Evolutionary conservation across 805 yeast species (phyloP), one percentile per base, ranked within the genome.

Genomic region (Blastobotrys robertii): DNA sequence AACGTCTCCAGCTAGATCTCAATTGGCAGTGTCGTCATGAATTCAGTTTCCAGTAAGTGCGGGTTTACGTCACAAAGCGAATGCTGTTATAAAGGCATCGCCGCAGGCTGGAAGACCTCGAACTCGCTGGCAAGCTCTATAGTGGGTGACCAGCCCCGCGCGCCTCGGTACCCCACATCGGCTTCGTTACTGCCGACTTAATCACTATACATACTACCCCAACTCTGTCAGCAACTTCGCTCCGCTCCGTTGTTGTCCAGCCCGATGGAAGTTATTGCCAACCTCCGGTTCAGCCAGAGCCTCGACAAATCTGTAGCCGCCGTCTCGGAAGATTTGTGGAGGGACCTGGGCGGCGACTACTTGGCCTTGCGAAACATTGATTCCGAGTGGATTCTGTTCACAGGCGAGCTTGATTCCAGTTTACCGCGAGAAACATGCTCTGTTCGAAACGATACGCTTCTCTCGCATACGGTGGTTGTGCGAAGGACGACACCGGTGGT

Each of bases 401-500:
- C 38, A 22, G 25, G 34, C 32, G 12, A 29, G 19, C 30, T 29
- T 16, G 25, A 33, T 14, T n/a, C 25, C 25, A 19, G 25, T 19
- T 19, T 19, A 6, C 25, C 25, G 6, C 4, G 25, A 19, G 25
- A 19, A 6, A 19, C 25, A 19, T 19, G 25, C 6, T 19, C 25
- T 19, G 25, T 19, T 19, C 25, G 25, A 4, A 19, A 19, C 25
- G 25, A 19, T 6, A 19, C 25, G 25, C 25, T 19, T 19, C 40
- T 22, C 11, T 34, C 38, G 16, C 19, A 16, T 30, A 12, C 44
- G 4, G 45, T 47, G 37, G 38, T 42, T 9, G 39, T 56, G 11
- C 50, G 47, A 37, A 42, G 44, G 8, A 49, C 48, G 11, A 38
- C 33, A 5, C 54, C 60, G 1, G 41, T 45, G 8, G 32, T 25